These are phyloP conservation scores for Boletus rubropictus DNA, from an alignment of 768 basidiomycete genomes.

Conservation along the genomic window DNA sequence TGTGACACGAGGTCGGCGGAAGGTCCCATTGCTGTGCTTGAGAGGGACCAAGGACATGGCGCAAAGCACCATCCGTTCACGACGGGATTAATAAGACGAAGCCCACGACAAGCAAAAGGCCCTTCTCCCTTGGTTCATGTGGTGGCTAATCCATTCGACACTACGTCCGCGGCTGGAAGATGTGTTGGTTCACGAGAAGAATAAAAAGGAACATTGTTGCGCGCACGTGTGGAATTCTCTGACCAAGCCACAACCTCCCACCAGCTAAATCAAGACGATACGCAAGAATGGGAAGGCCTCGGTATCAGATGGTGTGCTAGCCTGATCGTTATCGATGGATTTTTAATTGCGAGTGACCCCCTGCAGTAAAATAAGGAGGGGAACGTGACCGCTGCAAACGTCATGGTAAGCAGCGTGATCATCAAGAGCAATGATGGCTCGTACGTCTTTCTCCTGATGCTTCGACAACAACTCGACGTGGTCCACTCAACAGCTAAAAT, in stretches of 20 bases:
- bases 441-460: constrained; percentile 8
- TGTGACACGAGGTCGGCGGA: constrained; percentile 16
- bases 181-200: background rate
- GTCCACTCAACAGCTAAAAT: background rate
- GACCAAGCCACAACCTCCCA: background rate
- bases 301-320: background rate
- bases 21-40: constrained; percentile 4
- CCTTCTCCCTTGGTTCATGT: constrained; percentile 2
- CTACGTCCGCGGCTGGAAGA: constrained; percentile 6
- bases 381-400: constrained; percentile 3
- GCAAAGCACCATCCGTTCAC: constrained; percentile 1
- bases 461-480: constrained; percentile 5
- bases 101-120: background rate
- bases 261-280: background rate
- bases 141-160: background rate
- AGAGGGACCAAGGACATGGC: constrained; percentile 1
- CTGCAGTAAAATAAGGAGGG: background rate
- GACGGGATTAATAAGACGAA: constrained; percentile 1
- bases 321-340: background rate
- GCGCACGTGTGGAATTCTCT: constrained; percentile 4
- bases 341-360: background rate
- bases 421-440: background rate
- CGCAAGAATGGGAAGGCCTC: background rate
- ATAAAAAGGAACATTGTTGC: background rate
- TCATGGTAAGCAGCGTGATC: constrained; percentile 7